phyloP scores from a whole-genome alignment of 176 grass and related monocot species.

The maize (Zea mays) region DNA sequence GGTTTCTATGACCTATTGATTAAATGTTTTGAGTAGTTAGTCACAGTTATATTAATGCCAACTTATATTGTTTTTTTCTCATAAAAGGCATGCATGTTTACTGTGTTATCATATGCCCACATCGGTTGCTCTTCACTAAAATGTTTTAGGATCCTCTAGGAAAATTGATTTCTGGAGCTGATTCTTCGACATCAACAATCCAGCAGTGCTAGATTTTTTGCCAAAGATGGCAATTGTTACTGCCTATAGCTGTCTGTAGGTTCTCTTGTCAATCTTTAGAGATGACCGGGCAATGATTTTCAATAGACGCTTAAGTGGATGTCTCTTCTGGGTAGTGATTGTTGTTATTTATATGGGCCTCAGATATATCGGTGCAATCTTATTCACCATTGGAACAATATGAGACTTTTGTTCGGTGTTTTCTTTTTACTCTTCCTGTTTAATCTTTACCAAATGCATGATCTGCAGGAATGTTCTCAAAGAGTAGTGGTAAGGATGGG shows the following conservation, averaged over 20 bases:
- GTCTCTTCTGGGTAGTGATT: neutral
- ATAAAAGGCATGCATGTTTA: neutral
- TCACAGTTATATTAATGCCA: neutral
- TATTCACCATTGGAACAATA: constrained; percentile 22
- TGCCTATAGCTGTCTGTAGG: neutral
- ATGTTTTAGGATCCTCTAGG: neutral
- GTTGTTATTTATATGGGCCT: neutral
- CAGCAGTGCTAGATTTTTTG: neutral
- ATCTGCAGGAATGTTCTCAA: constrained; percentile 58
- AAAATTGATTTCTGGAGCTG: constrained; percentile 20
- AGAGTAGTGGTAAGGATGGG: constrained; percentile 54
- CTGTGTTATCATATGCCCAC: neutral
- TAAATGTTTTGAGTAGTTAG: neutral
- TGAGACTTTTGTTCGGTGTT: constrained; percentile 1
- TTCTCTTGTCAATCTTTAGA: neutral
- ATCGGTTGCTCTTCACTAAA: neutral
- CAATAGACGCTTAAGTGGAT: neutral
- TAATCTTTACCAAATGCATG: constrained; percentile 11
- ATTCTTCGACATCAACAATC: neutral
- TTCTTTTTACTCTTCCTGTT: neutral
- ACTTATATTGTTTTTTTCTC: neutral
- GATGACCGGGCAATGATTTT: neutral
- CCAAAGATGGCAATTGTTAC: neutral
- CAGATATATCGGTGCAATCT: neutral
- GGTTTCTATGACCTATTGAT: neutral